Evolutionary conservation across 345 rosid genomes (phyloP).

Genomic region (Ricinus communis): DNA sequence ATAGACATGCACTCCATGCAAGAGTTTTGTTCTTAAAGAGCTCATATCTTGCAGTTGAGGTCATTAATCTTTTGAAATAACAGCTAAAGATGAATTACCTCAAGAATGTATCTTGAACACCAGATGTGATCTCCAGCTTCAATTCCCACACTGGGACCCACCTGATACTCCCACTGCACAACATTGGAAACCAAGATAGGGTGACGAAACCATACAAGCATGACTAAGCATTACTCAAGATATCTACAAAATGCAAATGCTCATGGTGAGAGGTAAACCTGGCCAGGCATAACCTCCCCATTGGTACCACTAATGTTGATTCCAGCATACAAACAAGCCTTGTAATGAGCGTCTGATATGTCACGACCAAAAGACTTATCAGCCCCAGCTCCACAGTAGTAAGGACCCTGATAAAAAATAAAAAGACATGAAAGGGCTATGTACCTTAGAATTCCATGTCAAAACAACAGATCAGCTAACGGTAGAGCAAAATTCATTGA

Average conservation of each 20-base stretch:
- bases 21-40: neutral
- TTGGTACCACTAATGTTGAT: constrained; percentile 92
- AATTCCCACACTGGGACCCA: constrained; percentile 96
- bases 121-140: constrained; percentile 94
- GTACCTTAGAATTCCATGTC: neutral
- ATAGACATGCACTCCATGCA: neutral
- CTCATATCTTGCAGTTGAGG: neutral
- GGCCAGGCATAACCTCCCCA: constrained; percentile 99
- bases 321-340: constrained; percentile 96
- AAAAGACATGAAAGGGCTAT: constrained; percentile 11
- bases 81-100: constrained; percentile 44
- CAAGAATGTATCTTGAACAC: constrained; percentile 95
- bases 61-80: constrained; percentile 1
- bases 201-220: constrained; percentile 9
- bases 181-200: constrained; percentile 9
- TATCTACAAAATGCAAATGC: neutral
- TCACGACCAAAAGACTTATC: constrained; percentile 95
- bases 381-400: constrained; percentile 97
- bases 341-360: constrained; percentile 96
- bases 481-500: neutral
- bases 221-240: neutral
- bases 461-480: too few species aligned
- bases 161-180: constrained; percentile 96
- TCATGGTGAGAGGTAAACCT: constrained; percentile 44
- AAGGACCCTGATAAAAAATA: constrained; percentile 99